These are phyloP conservation scores for Fusarium virguliforme DNA, from an alignment of 2,329 filamentous ascomycete genomes.

Conservation along the genomic window DNA sequence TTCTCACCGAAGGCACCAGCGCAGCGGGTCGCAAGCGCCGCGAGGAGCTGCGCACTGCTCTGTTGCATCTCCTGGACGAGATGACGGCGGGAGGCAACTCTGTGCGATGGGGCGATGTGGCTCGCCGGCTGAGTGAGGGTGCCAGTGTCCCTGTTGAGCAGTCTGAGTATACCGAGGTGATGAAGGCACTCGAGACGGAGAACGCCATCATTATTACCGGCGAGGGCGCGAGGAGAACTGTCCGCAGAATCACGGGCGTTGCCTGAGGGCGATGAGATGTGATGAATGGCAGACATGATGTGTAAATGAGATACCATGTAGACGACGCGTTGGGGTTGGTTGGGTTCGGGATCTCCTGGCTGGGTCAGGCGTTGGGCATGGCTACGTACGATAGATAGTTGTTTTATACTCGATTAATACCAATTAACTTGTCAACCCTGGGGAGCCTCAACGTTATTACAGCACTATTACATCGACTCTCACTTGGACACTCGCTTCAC, in stretches of 20 bases:
- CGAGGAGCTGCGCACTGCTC: conserved; percentile 86
- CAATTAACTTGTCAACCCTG: not conserved
- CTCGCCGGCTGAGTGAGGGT: conserved; percentile 79
- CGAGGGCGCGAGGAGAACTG: conserved; percentile 85
- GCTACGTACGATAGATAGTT: conserved; percentile 41
- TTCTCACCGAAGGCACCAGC: conserved; percentile 94
- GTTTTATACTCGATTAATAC: conserved; percentile 36
- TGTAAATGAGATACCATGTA: conserved; percentile 50
- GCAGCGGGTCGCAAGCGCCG: conserved; percentile 87
- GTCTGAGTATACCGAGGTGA: conserved; percentile 85
- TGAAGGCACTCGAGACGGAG: conserved; percentile 87
- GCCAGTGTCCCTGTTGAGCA: conserved; percentile 81
- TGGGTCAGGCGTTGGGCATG: conserved; percentile 48
- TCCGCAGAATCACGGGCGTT: conserved; percentile 78
- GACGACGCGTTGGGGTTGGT: conserved; percentile 31
- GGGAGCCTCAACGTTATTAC: not conserved
- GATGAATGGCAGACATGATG: conserved; percentile 30
- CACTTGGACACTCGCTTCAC: conserved; percentile 25
- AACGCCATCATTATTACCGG: conserved; percentile 85
- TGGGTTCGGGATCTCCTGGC: conserved; percentile 33
- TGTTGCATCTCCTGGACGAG: conserved; percentile 84
- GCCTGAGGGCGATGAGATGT: conserved; percentile 25
- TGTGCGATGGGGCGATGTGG: conserved; percentile 85
- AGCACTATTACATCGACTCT: not conserved
- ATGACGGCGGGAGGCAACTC: conserved; percentile 78